These are phyloP conservation scores for Fusarium sambucinum DNA, from an alignment of 2,329 filamentous ascomycete species.

Conservation along the genomic window DNA sequence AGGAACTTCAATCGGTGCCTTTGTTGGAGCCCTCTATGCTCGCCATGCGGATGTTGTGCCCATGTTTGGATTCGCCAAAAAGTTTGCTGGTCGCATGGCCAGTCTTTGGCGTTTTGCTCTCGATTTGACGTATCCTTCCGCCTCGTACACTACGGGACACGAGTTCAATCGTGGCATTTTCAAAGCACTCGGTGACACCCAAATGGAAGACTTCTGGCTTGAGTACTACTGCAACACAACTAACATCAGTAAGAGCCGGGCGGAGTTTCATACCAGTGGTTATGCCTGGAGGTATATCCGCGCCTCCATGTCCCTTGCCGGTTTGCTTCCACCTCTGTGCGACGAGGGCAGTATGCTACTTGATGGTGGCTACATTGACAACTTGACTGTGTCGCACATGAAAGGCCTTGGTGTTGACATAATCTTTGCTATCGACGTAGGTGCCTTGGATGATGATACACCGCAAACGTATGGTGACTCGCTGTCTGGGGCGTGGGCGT, in stretches of 20 bases:
- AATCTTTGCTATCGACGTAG: slow-evolving; percentile 96
- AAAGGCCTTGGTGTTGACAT: slow-evolving; percentile 91
- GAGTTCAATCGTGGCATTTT: slow-evolving; percentile 99
- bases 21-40: slow-evolving; percentile 94
- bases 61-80: slow-evolving; percentile 96
- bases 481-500: slow-evolving; percentile 93
- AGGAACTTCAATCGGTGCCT: slow-evolving; percentile 95
- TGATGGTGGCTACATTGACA: slow-evolving; percentile 97
- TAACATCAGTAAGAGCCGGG: slow-evolving; percentile 93
- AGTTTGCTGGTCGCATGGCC: slow-evolving; percentile 98
- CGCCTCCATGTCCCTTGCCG: slow-evolving; percentile 96
- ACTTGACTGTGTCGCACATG: slow-evolving; percentile 97
- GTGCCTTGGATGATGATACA: slow-evolving; percentile 88
- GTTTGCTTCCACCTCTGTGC: slow-evolving; percentile 90
- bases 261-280: slow-evolving; percentile 93
- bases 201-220: slow-evolving; percentile 99
- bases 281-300: slow-evolving; percentile 98
- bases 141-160: slow-evolving; percentile 97
- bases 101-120: slow-evolving; percentile 99
- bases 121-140: slow-evolving; percentile 94
- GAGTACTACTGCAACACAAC: slow-evolving; percentile 99
- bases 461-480: slow-evolving; percentile 95
- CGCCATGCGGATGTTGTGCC: slow-evolving; percentile 96
- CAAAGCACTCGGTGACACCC: slow-evolving; percentile 95
- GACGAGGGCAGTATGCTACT: slow-evolving; percentile 97